Base-by-base conservation (phyloP, 1,284 basidiomycete genomes). In the Entoloma clypeatum region DNA sequence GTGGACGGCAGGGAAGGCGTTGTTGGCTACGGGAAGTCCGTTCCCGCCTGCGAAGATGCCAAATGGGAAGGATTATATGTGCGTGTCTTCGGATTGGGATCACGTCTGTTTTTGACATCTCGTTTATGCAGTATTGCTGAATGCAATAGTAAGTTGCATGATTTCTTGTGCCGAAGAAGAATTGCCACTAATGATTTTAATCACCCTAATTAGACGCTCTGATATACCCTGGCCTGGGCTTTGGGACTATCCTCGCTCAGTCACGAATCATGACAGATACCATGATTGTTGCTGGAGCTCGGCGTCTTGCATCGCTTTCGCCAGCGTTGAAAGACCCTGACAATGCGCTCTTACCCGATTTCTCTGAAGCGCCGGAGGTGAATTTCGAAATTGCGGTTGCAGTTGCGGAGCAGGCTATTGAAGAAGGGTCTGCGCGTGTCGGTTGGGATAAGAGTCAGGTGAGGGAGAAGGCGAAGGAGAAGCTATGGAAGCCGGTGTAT, bases 361-460 rank as follows among this genome's bases (percentile, higher is more conserved):
- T 92, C 32, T 70, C 64, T 6, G 77, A 82, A 45, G 79, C 86
- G 0, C 80, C 82, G 0, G 56, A 56, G 5, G 79, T 88, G 26
- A 89, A 86, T 59, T 79, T 84, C 47, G 84, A 89, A 57, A 74
- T 92, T n/a, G 86, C 82, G 0, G 73, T 88, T 1, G 86, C 86
- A 0, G 89, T 92, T 7, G 77, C 85, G 3, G 75, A 86, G 52
- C 75, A 85, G 47, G 86, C 87, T 0, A 72, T 88, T 19, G 69
- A 77, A 34, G 89, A 92, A 58, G 86, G 83, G 0, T 71, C 69
- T 33, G 78, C 81, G 0, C 66, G 65, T 4, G 74, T 75, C 1
- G 53, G 62, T 6, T 81, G 78, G 78, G 58, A 52, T 31, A 68
- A 69, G 50, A 72, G 72, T 29, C 68, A 78, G 43, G 75, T 80